Conservation (phyloP, 73 alveolate genomes). For the Blepharisma stoltei region DNA sequence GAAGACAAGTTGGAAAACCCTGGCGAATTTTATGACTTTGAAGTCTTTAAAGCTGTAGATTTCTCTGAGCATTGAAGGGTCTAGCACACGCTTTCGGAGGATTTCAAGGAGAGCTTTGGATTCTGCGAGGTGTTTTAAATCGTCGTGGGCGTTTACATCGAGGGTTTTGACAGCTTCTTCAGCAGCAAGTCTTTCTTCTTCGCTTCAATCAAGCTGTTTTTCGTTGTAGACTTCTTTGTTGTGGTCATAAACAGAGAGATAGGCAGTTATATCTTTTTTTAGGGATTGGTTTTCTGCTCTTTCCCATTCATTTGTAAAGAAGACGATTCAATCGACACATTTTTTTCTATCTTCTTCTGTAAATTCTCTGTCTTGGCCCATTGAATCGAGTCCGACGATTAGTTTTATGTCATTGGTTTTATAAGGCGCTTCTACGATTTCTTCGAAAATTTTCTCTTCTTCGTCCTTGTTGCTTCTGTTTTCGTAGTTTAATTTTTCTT, state of each 20-base stretch:
- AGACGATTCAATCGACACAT: slow-evolving; percentile 49
- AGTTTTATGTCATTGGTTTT: slow-evolving; percentile 39
- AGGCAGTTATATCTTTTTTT: slow-evolving; percentile 68
- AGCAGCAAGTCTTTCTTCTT: slow-evolving; percentile 45
- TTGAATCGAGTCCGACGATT: slow-evolving; percentile 83
- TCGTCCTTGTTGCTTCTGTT: slow-evolving; percentile 48
- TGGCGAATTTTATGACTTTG: slow-evolving; percentile 77
- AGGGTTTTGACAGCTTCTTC: slow-evolving; percentile 58
- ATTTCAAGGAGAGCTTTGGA: slow-evolving; percentile 30
- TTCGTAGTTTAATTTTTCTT: slow-evolving; percentile 31
- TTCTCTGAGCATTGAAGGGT: not conserved
- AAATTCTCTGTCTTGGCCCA: slow-evolving; percentile 88
- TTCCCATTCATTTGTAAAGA: slow-evolving; percentile 66
- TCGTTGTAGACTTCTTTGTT: slow-evolving; percentile 64
- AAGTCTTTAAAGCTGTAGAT: slow-evolving; percentile 42
- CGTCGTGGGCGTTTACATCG: slow-evolving; percentile 60
- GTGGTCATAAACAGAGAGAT: slow-evolving; percentile 54
- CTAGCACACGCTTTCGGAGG: not conserved
- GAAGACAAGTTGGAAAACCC: slow-evolving; percentile 75
- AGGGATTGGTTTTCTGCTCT: slow-evolving; percentile 65
- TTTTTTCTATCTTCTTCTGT: slow-evolving; percentile 57
- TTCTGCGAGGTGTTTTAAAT: slow-evolving; percentile 53
- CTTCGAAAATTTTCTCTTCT: slow-evolving; percentile 46
- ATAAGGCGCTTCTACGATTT: slow-evolving; percentile 44
- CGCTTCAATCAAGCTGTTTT: slow-evolving; percentile 72